These are phyloP conservation scores for Melocanna baccifera DNA, from an alignment of 176 grass and related monocot species.

Conservation along the genomic window DNA sequence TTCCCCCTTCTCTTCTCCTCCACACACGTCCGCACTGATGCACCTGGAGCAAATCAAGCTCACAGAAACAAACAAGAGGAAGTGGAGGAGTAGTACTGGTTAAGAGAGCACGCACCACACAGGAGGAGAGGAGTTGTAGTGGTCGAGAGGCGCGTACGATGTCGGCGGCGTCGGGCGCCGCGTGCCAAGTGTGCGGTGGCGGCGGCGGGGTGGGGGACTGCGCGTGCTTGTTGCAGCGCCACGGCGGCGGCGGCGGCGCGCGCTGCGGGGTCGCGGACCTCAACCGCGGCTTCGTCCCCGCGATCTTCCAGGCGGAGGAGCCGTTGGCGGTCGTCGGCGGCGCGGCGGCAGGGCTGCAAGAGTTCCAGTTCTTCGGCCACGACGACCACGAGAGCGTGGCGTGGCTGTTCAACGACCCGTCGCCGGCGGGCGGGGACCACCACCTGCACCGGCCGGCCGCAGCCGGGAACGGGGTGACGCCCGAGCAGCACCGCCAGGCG, in stretches of 20 bases:
- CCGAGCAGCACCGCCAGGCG: conserved; percentile 26
- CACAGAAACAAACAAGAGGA: conserved; percentile 21
- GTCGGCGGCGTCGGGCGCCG: conserved; percentile 46
- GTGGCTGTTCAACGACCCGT: conserved; percentile 54
- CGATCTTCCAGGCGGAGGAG: conserved; percentile 27
- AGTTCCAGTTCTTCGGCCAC: conserved; percentile 90
- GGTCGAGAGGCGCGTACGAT: not conserved
- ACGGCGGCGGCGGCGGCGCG: conserved; percentile 2
- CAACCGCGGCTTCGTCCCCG: conserved; percentile 32
- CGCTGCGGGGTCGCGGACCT: conserved; percentile 45
- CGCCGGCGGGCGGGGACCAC: conserved; percentile 7
- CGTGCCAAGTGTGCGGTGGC: conserved; percentile 39
- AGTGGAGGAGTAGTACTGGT: not conserved
- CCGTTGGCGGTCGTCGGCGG: not conserved
- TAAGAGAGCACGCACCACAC: conserved; percentile 5
- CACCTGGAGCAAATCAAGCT: not conserved
- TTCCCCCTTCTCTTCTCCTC: conserved; percentile 35
- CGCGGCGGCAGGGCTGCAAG: conserved; percentile 38
- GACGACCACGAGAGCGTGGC: conserved; percentile 62
- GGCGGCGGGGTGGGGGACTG: conserved; percentile 24
- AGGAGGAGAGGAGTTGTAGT: not conserved
- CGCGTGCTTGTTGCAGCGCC: not conserved
- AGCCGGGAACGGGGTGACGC: conserved; percentile 23
- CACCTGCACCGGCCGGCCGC: conserved; percentile 42
- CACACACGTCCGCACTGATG: conserved; percentile 22